A percentile compares a stretch with the other conserved stretches of the same genome.
These are phyloP conservation scores for Saturnispora saitoi DNA, from an alignment of 805 yeast genomes.

Conservation along the genomic window DNA sequence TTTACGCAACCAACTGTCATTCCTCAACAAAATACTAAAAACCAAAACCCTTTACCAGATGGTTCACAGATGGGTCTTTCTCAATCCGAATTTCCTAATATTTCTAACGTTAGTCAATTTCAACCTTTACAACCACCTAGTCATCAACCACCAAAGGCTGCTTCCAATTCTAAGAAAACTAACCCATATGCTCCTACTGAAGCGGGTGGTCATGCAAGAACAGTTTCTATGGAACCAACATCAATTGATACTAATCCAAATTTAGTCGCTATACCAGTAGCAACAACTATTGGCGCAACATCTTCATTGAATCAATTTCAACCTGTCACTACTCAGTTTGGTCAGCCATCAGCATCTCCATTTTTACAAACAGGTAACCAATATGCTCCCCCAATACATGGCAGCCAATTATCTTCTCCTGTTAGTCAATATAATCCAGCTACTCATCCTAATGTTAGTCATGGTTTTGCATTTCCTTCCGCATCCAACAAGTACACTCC, in stretches of 20 bases:
- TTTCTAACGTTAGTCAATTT: not conserved
- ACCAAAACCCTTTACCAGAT: slow-evolving; percentile 26
- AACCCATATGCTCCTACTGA: slow-evolving; percentile 29
- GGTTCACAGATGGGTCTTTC: not conserved
- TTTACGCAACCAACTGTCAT: slow-evolving; percentile 8
- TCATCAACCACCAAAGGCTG: not conserved
- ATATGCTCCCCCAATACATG: not conserved
- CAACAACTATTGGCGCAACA: slow-evolving; percentile 13
- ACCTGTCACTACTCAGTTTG: not conserved
- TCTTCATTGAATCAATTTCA: not conserved
- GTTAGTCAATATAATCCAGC: not conserved
- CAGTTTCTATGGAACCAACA: slow-evolving; percentile 16
- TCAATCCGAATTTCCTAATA: not conserved
- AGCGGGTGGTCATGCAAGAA: slow-evolving; percentile 26
- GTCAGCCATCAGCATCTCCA: not conserved
- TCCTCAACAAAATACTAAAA: slow-evolving; percentile 9
- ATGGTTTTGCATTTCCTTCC: slow-evolving; percentile 1
- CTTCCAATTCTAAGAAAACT: slow-evolving; percentile 6
- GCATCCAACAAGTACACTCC: slow-evolving; percentile 4
- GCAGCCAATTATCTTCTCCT: not conserved
- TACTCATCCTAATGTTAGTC: not conserved
- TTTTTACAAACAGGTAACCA: not conserved
- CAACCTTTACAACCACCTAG: not conserved
- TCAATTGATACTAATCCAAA: slow-evolving; percentile 21
- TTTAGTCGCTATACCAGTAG: slow-evolving; percentile 25